phyloP scores from a whole-genome alignment of 2,329 filamentous ascomycete species.

The Venturia nashicola region DNA sequence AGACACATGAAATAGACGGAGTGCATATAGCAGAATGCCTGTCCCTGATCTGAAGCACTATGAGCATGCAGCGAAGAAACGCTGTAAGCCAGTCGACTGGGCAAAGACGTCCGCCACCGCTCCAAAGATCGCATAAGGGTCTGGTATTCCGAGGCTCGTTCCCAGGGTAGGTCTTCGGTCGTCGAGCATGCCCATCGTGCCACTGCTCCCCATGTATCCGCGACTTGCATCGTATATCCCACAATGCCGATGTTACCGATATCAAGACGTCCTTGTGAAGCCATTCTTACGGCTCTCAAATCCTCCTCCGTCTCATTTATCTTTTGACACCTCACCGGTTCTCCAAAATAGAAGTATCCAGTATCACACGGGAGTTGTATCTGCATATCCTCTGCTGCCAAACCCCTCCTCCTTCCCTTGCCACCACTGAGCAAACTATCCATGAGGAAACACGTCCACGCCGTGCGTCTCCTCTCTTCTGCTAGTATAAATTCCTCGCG shows the following conservation, averaged over 20 bases:
- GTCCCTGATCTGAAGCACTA: conserved; percentile 29
- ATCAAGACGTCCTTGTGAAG: conserved; percentile 16
- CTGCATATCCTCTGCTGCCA: conserved; percentile 23
- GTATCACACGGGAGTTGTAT: conserved; percentile 28
- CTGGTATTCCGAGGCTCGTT: conserved; percentile 22
- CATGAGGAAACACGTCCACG: conserved; percentile 31
- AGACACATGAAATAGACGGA: conserved; percentile 29
- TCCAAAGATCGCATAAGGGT: conserved; percentile 23
- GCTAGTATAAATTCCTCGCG: conserved; percentile 29
- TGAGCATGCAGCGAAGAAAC: conserved; percentile 26
- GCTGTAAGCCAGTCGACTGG: conserved; percentile 24
- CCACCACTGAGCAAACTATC: conserved; percentile 29
- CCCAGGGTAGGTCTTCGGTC: conserved; percentile 25
- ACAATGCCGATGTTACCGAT: conserved; percentile 26
- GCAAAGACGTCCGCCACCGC: conserved; percentile 23
- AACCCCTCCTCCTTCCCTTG: conserved; percentile 25
- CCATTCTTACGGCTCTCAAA: background rate
- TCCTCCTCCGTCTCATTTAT: conserved; percentile 19
- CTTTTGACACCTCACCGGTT: conserved; percentile 23
- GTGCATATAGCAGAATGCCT: conserved; percentile 30
- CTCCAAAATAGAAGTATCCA: conserved; percentile 27
- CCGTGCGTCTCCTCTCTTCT: conserved; percentile 26
- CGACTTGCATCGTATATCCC: conserved; percentile 25
- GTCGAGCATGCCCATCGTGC: conserved; percentile 28
- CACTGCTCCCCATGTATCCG: conserved; percentile 29